Conservation (phyloP, 2,329 filamentous ascomycete species). For the Curvularia lunata region DNA sequence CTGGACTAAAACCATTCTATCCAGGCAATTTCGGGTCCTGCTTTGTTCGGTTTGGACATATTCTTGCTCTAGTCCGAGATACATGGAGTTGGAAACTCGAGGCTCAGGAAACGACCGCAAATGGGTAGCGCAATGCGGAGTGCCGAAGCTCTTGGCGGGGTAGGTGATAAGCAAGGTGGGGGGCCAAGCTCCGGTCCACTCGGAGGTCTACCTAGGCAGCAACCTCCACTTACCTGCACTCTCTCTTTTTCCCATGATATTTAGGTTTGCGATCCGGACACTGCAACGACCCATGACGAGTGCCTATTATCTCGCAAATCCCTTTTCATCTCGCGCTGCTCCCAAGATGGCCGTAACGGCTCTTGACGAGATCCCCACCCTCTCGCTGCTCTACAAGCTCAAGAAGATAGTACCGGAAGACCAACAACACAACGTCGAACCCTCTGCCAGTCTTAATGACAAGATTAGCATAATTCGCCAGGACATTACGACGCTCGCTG, state of each 20-base stretch:
- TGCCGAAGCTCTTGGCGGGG: conserved; percentile 4
- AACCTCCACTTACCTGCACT: neutral
- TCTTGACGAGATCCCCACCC: conserved; percentile 65
- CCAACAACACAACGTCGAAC: conserved; percentile 15
- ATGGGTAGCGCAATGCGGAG: neutral
- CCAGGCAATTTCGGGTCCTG: too few species aligned
- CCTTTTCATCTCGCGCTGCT: conserved; percentile 9
- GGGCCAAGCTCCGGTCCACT: conserved; percentile 14
- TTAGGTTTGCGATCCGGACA: neutral
- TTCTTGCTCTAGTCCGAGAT: neutral
- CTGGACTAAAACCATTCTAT: too few species aligned
- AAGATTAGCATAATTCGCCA: conserved; percentile 72
- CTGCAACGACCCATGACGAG: conserved; percentile 26
- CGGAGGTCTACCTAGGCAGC: neutral
- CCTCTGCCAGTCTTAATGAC: conserved; percentile 60
- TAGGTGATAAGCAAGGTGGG: neutral
- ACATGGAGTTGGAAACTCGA: neutral
- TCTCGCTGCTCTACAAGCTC: conserved; percentile 70
- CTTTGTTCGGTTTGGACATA: too few species aligned
- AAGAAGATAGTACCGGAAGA: conserved; percentile 54
- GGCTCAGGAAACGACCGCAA: neutral
- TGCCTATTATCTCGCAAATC: conserved; percentile 34
- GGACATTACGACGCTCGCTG: conserved; percentile 80
- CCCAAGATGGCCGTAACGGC: conserved; percentile 31
- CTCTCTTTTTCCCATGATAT: conserved; percentile 7